Evolutionary conservation across 805 yeast species (phyloP).

Genomic region (Metschnikowia vanudenii): DNA sequence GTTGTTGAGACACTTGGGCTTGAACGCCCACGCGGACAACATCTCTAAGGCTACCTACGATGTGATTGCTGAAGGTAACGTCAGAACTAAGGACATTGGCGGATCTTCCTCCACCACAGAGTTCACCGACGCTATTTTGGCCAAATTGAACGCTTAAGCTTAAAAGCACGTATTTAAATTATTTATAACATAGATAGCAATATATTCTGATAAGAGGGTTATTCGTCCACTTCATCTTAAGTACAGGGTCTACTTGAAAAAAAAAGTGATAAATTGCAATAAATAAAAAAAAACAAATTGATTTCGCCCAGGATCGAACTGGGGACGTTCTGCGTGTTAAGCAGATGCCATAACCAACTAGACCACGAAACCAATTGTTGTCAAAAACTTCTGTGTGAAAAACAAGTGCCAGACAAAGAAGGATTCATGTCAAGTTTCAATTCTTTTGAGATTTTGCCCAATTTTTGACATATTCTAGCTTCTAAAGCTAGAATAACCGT

Average conservation of each 20-base stretch:
- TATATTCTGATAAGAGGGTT: constrained; percentile 3
- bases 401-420: no score
- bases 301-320: constrained; percentile 28
- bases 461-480: no score
- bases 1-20: constrained; percentile 93
- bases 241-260: background rate
- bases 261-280: background rate
- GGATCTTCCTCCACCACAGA: constrained; percentile 88
- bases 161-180: background rate
- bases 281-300: constrained; percentile 1
- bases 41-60: constrained; percentile 86
- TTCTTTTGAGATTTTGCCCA: no score
- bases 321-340: constrained; percentile 28
- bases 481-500: no score
- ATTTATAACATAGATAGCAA: constrained; percentile 13
- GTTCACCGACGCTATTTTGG: constrained; percentile 87
- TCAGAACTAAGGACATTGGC: constrained; percentile 87
- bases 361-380: constrained; percentile 67
- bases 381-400: background rate
- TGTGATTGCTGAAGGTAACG: constrained; percentile 84
- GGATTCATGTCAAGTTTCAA: no score
- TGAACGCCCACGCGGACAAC: constrained; percentile 78
- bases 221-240: no score
- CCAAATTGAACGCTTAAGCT: constrained; percentile 49
- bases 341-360: constrained; percentile 84